These are phyloP conservation scores for Candida frijolesensis DNA, from an alignment of 1,139 yeast species.

Conservation along the genomic window DNA sequence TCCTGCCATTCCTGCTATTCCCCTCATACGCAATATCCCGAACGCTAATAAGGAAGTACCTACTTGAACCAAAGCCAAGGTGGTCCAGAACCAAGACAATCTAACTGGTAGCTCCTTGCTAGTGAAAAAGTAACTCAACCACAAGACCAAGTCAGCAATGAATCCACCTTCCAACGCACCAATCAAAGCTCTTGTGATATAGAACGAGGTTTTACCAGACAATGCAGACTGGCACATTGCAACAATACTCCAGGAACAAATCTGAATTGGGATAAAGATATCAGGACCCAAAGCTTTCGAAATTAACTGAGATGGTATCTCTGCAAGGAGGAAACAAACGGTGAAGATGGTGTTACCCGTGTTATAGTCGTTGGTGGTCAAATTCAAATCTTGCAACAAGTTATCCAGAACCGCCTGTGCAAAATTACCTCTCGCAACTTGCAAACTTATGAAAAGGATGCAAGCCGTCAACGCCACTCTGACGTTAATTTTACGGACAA, in stretches of 20 bases:
- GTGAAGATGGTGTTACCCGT: conserved; percentile 33
- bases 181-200: conserved; percentile 44
- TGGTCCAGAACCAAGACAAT: too few relatives aligned
- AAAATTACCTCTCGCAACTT: conserved; percentile 35
- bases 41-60: too few relatives aligned
- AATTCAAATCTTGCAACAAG: conserved; percentile 27
- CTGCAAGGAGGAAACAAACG: conserved; percentile 31
- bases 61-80: too few relatives aligned
- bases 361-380: conserved; percentile 35
- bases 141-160: too few relatives aligned
- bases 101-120: too few relatives aligned
- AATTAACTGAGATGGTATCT: conserved; percentile 36
- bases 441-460: conserved; percentile 33
- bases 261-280: conserved; percentile 34
- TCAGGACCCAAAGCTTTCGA: conserved; percentile 37
- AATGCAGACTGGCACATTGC: conserved; percentile 32
- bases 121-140: too few relatives aligned
- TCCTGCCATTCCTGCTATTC: too few relatives aligned
- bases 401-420: conserved; percentile 37
- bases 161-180: too few relatives aligned
- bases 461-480: conserved; percentile 33
- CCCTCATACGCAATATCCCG: too few relatives aligned
- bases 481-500: conserved; percentile 26
- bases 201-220: conserved; percentile 25
- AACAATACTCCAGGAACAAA: conserved; percentile 33